Evolutionary conservation across 306 rosid species (phyloP), one percentile per base, ranked within the genome.

Genomic region (Begonia masoniana): DNA sequence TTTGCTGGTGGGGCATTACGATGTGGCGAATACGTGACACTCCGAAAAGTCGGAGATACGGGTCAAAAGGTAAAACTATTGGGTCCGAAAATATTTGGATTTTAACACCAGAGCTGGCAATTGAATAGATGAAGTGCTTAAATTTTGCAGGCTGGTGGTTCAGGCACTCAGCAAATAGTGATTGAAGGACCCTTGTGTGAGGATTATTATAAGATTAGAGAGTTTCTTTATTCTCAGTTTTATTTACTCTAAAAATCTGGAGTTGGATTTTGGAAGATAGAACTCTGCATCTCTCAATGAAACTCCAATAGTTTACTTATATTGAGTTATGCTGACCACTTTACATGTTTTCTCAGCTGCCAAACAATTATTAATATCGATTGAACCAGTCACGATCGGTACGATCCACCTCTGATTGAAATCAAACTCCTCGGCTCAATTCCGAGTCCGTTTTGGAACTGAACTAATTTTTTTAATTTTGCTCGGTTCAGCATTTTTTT

Each of bases 161-260:
- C 92, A 62, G 86, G 95, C 50, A 75, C 92, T 19, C 99, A 83
- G 68, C 94, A 91, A 77, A 74, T 91, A 41, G 79, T 91, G 45
- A 91, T 91, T 16, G 94, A 86, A 73, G 99, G 96, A 50, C 93
- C 96, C 10, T 68, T 87, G 13, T 86, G 96, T 41, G 99, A 83
- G 62, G 96, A 91, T 58, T 91, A 78, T 65, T 86, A 86, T 55
- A 86, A 73, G 73, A 91, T 91, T 61, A 79, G 84, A 1, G 94
- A 91, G 12, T 78, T 76, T 63, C 79, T 86, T 16, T 81, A 86
- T 68, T 81, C 86, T 0, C 99, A 86, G 57, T 86, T 91, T 67
- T 83, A 83, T 68, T 62, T 91, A 82, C 88, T 91, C 58, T 83
- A 74, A 72, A 31, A 5, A 1, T 31, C 8, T 31, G 39, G 39